Evolutionary conservation across 176 grass and related monocot genomes (phyloP), one percentile per base, ranked within the genome.

Genomic region (Secale cereale): DNA sequence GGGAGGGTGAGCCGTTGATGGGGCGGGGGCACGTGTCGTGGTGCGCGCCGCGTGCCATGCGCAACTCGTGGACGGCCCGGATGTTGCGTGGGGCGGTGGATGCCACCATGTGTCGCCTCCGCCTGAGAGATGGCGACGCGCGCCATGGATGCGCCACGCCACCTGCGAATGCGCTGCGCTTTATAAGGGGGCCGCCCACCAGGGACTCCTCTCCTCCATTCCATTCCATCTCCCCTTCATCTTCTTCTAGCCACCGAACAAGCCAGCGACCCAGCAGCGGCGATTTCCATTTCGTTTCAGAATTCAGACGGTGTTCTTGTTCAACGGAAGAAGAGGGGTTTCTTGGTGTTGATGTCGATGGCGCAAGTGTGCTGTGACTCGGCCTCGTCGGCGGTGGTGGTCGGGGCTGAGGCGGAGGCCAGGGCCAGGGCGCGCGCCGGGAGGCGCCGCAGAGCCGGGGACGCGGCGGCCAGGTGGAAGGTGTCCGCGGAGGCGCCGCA

Each of bases 281-380:
- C 20, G 1, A 1, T 74, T 74, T 22, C 7, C 19, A 22, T 57
- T 57, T 22, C 52, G 9, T 54, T 6, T 20, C 50, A 17, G 41
- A 52, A 52, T 52, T 73, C 70, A 17, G 41, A 20, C 41, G 41
- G 41, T 29, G 70, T 3, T 17, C 0, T 52, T 50, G 14, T 52
- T 2, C 6, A 10, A 8, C 6, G 7, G 15, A 2, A 6, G 0
- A 17, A 52, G 48, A 52, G 48, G 16, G 48, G 48, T 19, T 17
- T 19, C 16, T 26, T 2, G 11, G 19, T 5, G 73, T 90, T 79
- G 27, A 86, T 90, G 88, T 87, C 88, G 74, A 90, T 90, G 80
- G 84, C 74, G 66, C 79, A 90, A 67, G 84, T 90, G 84, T 90
- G 88, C 74, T 86, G 84, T 15, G 88, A 90, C 45, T 83, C 80